Evolutionary conservation across 1,284 basidiomycete species (phyloP), one percentile per base, ranked within the genome.

Genomic region (Cystobasidium pallidum): DNA sequence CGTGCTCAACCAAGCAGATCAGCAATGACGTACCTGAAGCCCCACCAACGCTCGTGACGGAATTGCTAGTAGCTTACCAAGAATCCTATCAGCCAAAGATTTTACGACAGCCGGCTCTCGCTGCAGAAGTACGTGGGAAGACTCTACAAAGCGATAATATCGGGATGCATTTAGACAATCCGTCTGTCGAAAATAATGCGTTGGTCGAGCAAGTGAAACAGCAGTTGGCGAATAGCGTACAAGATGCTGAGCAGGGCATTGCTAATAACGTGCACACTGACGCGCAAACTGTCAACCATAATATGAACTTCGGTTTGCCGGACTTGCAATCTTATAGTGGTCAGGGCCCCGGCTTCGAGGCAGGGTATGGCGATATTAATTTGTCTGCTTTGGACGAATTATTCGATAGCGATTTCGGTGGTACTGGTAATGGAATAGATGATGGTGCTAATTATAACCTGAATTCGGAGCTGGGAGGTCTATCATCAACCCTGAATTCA

Each of bases 371-470:
- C 26, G 68, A 64, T 41, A 36, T 71, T 13, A 57, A 62, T 39
- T 24, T 71, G 19, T 71, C 68, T 24, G 68, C 68, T 21, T 30
- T 71, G 10, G 68, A 71, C 51, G 68, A 71, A 19, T 15, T 71
- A 19, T 71, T 71, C 52, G 68, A 71, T 26, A 49, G 24, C 32
- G 67, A 70, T 26, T 64, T 64, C 24, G 45, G 39, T 15, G 39
- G 21, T 24, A 21, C 21, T 26, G 41, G 45, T 1, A 64, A 17
- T 34, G 34, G n/a, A 3, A n/a, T n/a, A n/a, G 62, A 47, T 17
- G 34, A 30, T 32, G n/a, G 7, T 36, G 32, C 11, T 8, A 19
- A 10, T 21, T 24, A 47, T 26, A 41, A 28, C 26, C 10, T 34
- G 13, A 39, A 59, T 39, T 24, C 15, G 26, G 21, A 30, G 15